Base-by-base conservation (phyloP, 805 yeast genomes). In the Gaillardinia entomophila region DNA sequence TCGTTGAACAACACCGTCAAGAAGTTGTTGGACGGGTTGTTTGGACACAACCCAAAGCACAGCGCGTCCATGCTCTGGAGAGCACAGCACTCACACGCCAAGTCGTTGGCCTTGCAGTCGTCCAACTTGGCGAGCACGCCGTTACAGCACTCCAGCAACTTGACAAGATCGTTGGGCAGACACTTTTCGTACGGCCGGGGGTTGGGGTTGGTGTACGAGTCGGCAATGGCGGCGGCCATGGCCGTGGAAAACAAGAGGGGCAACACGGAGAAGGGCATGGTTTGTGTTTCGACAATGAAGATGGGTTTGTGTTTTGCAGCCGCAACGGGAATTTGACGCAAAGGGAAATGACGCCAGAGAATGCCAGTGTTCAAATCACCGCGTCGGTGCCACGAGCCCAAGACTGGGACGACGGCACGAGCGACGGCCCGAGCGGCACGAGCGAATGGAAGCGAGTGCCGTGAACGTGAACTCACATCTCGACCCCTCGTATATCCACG, bases 21-120 rank as follows among this genome's bases (percentile, higher is more conserved):
- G 39, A 70, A 69, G 41, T 66, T 67, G 13, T 69, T 68, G 13
- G 71, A 60, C 1, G 73, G 68, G 34, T 67, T 65, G 19, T 67
- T 67, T 15, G 73, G 73, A 45, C 77, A 73, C 38, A 73, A 51
- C 12, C 62, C 65, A 46, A 66, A 69, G 44, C 78, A 72, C 25
- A 58, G 60, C 29, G 53, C 53, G 24, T 62, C 57, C 53, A 73
- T 60, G 32, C 66, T 62, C 47, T 73, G 77, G 23, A 73, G 55
- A 7, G 78, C 77, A 49, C 77, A 71, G 40, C 79, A 73, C 40
- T 71, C 77, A 49, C 78, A 73, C 1, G 75, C 76, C 40, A 70
- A 53, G 50, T 73, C 78, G 43, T 68, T 69, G 4, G 76, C 67
- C 41, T 69, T 66, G 44, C 79, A 73, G 34, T 61, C 70, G 41